These are phyloP conservation scores for Salvia splendens DNA, from an alignment of 257 asterid genomes.

Conservation along the genomic window DNA sequence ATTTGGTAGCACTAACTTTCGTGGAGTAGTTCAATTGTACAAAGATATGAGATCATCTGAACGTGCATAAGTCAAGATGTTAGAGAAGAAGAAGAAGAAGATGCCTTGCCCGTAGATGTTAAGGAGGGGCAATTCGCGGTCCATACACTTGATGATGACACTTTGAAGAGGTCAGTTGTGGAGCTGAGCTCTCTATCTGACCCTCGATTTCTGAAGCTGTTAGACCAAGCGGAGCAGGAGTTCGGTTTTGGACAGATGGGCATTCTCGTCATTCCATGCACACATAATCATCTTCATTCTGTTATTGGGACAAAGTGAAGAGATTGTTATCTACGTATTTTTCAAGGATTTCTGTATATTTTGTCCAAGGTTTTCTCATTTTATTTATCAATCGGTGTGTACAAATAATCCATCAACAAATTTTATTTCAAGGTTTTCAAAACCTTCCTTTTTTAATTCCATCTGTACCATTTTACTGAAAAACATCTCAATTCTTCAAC, in stretches of 20 bases:
- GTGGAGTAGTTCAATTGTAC: conserved; percentile 33
- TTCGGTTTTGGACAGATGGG: conserved; percentile 47
- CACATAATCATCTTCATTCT: conserved; percentile 42
- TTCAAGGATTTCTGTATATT: no score
- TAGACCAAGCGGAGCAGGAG: conserved; percentile 49
- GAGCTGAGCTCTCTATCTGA: conserved; percentile 37
- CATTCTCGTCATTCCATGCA: conserved; percentile 48
- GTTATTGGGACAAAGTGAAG: conserved; percentile 23
- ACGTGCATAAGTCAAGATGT: background rate
- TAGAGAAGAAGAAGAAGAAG: conserved; percentile 22
- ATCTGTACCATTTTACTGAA: no score
- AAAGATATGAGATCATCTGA: conserved; percentile 18
- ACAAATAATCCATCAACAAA: no score
- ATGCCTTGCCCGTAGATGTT: conserved; percentile 38
- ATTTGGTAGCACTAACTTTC: conserved; percentile 14
- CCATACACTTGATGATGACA: conserved; percentile 42
- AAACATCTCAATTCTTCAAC: no score
- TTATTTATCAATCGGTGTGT: no score
- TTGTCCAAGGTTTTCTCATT: no score
- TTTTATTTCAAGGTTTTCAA: no score
- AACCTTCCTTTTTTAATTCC: no score
- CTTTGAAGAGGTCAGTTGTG: conserved; percentile 35
- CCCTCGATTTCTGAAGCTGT: conserved; percentile 44
- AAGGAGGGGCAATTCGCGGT: conserved; percentile 54
- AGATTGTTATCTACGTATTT: background rate